Percentiles rank a stretch among this genome's conserved stretches.
Conservation (phyloP, 495 filamentous ascomycete species). For the Penicillium coffeae region DNA sequence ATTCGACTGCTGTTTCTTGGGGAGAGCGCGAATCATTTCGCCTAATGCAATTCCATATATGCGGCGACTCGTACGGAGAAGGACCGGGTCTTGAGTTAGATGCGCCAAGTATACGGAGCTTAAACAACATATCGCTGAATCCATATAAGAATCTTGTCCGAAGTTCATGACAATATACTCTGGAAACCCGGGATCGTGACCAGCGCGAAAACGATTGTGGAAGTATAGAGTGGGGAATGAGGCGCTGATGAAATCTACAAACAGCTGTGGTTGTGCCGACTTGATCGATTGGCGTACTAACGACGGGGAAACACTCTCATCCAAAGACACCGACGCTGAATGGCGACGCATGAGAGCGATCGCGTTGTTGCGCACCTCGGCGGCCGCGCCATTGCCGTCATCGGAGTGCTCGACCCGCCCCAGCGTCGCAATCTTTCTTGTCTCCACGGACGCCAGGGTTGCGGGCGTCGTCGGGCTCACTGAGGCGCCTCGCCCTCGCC, state of each 20-base stretch:
- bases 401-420: not conserved
- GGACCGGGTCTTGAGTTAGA: slow-evolving; percentile 19
- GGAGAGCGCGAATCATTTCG: slow-evolving; percentile 20
- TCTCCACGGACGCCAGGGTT: not conserved
- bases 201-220: slow-evolving; percentile 30
- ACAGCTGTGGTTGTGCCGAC: slow-evolving; percentile 23
- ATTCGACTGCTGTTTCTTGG: slow-evolving; percentile 18
- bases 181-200: slow-evolving; percentile 19
- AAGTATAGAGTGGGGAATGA: slow-evolving; percentile 32
- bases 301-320: slow-evolving; percentile 21
- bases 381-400: slow-evolving; percentile 12
- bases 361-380: slow-evolving; percentile 22
- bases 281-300: slow-evolving; percentile 23
- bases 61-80: slow-evolving; percentile 23
- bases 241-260: slow-evolving; percentile 27
- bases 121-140: slow-evolving; percentile 28
- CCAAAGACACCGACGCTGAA: slow-evolving; percentile 10
- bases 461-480: slow-evolving; percentile 2
- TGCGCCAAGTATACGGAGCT: slow-evolving; percentile 29
- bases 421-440: slow-evolving; percentile 6
- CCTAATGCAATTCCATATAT: slow-evolving; percentile 28
- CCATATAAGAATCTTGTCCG: slow-evolving; percentile 24
- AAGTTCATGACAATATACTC: slow-evolving; percentile 23
- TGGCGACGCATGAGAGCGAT: slow-evolving; percentile 26
- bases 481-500: slow-evolving; percentile 4